A percentile compares a stretch with the other conserved stretches of the same genome.
Conservation (phyloP, 2,329 filamentous ascomycete species). For the Cadophora sp. region DNA sequence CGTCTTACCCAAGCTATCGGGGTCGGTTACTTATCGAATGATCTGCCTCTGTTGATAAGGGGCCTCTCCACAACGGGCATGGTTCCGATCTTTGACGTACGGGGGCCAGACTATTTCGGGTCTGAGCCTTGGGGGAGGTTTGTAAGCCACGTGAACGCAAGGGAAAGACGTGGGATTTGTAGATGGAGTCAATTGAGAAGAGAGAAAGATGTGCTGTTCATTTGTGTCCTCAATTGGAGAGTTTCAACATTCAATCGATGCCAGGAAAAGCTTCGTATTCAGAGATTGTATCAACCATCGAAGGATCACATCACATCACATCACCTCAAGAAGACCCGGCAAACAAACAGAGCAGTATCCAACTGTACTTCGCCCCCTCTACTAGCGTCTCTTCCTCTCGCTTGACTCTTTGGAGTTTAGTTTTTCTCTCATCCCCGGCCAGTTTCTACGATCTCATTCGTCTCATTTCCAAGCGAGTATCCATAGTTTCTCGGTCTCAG, state of each 20-base stretch:
- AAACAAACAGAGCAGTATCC: slow-evolving; percentile 16
- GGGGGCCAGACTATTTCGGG: not conserved
- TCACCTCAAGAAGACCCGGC: not conserved
- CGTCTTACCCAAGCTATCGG: slow-evolving; percentile 15
- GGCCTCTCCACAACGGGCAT: not conserved
- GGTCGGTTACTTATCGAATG: slow-evolving; percentile 21
- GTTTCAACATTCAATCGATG: not conserved
- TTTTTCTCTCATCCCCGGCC: not conserved
- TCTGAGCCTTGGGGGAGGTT: not conserved
- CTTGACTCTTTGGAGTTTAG: not conserved
- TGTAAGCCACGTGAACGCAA: slow-evolving; percentile 1
- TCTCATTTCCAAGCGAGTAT: not conserved
- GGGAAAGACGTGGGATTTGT: not conserved
- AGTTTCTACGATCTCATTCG: not conserved
- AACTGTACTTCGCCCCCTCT: slow-evolving; percentile 12
- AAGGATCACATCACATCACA: not conserved
- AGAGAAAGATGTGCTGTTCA: not conserved
- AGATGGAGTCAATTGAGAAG: not conserved
- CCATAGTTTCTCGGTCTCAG: not conserved
- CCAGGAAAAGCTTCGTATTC: not conserved
- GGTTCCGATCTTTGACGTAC: not conserved
- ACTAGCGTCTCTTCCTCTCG: not conserved
- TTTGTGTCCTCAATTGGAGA: not conserved
- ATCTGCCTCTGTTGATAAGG: slow-evolving; percentile 8
- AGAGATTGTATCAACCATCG: slow-evolving; percentile 1